Evolutionary conservation across 495 filamentous ascomycete genomes (phyloP).

Genomic region (Aspergillus sclerotioniger): DNA sequence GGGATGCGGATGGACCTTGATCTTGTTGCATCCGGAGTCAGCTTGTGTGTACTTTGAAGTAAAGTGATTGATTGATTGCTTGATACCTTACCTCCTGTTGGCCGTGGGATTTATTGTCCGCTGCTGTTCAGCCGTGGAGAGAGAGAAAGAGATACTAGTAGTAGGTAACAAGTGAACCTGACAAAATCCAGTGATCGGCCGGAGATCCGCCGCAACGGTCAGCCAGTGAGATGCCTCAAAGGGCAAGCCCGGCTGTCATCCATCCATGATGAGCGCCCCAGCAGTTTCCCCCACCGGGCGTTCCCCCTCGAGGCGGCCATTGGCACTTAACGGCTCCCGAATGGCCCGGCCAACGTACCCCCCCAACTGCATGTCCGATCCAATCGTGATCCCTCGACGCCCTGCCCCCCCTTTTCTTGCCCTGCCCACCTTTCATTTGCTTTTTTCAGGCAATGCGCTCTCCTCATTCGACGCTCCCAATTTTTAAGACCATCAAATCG

Average conservation of each 20-base stretch:
- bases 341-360: slow-evolving; percentile 1
- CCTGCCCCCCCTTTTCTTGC: background rate
- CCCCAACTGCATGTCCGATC: slow-evolving; percentile 4
- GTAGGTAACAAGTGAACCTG: too few relatives aligned
- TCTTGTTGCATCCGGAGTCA: too few relatives aligned
- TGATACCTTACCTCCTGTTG: too few relatives aligned
- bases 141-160: too few relatives aligned
- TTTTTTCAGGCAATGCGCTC: background rate
- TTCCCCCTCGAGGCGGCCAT: slow-evolving; percentile 4
- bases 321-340: slow-evolving; percentile 19
- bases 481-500: background rate
- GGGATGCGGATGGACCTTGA: too few relatives aligned
- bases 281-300: background rate
- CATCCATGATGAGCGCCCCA: too few relatives aligned
- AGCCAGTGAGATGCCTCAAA: background rate
- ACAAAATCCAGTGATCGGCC: slow-evolving; percentile 6
- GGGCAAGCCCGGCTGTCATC: background rate
- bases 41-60: too few relatives aligned
- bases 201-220: slow-evolving; percentile 13
- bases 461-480: background rate
- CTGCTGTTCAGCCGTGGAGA: too few relatives aligned
- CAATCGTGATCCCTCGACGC: slow-evolving; percentile 2
- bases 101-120: too few relatives aligned
- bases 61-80: too few relatives aligned
- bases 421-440: background rate